Evolutionary conservation across 108 stramenopile genomes (phyloP).

Genomic region (Cyclostephanos tholiformis): DNA sequence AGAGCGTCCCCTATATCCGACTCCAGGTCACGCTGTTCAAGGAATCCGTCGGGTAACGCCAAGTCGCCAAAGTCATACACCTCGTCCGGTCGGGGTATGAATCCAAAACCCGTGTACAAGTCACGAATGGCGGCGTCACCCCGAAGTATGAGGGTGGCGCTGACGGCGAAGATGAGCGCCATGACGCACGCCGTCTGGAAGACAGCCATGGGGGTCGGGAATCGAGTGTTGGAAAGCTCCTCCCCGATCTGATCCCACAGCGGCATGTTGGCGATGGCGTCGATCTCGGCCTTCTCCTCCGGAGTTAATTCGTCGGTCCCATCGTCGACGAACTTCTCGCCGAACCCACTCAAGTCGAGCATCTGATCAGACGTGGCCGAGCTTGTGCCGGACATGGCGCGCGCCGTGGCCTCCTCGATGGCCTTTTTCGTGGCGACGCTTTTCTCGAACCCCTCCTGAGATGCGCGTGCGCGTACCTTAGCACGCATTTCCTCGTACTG

Average conservation of each 20-base stretch:
- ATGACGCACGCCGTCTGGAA: constrained; percentile 64
- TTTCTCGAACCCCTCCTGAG: constrained; percentile 69
- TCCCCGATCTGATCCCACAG: constrained; percentile 58
- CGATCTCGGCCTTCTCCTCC: constrained; percentile 79
- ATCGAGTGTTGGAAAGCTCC: constrained; percentile 58
- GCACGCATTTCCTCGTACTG: constrained; percentile 63
- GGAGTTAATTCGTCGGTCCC: constrained; percentile 75
- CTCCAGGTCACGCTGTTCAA: constrained; percentile 44
- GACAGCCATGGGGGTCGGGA: constrained; percentile 56
- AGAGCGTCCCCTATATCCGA: constrained; percentile 12
- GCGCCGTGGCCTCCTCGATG: constrained; percentile 59
- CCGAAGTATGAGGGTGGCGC: constrained; percentile 60
- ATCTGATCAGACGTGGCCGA: constrained; percentile 41
- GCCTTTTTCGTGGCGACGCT: constrained; percentile 60
- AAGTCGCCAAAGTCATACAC: constrained; percentile 55
- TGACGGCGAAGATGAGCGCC: constrained; percentile 57
- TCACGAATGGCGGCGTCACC: constrained; percentile 65
- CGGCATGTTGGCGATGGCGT: constrained; percentile 61
- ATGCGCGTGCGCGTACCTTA: constrained; percentile 67
- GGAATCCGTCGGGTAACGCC: constrained; percentile 50
- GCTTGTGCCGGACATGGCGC: constrained; percentile 52
- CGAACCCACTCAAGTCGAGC: constrained; percentile 72
- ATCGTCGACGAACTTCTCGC: constrained; percentile 61
- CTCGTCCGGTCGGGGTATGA: constrained; percentile 70
- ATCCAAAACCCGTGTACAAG: constrained; percentile 53